phyloP scores from a whole-genome alignment of 805 yeast species.

The Blastobotrys robertii region DNA sequence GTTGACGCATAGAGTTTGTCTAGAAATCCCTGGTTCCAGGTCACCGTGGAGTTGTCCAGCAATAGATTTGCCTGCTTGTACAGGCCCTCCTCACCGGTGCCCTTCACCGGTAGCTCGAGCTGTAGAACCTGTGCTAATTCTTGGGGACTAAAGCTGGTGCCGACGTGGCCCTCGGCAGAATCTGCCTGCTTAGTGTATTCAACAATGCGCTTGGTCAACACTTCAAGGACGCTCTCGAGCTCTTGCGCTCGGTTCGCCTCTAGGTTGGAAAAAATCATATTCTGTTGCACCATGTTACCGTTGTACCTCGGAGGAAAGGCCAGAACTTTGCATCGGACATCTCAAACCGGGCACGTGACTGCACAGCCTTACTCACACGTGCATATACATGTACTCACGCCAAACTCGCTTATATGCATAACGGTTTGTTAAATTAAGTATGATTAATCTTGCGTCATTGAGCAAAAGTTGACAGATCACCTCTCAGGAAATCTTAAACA shows the following conservation, averaged over 20 bases:
- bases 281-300: too few relatives aligned
- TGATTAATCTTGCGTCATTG: too few relatives aligned
- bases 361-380: too few relatives aligned
- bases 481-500: too few relatives aligned
- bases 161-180: conserved; percentile 33
- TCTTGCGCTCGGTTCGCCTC: conserved; percentile 48
- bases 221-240: conserved; percentile 42
- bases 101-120: conserved; percentile 30
- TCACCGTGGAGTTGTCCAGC: conserved; percentile 59
- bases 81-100: conserved; percentile 37
- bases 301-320: too few relatives aligned
- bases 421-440: too few relatives aligned
- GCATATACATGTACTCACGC: too few relatives aligned
- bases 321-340: too few relatives aligned
- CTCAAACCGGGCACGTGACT: too few relatives aligned
- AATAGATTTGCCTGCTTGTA: conserved; percentile 44
- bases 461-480: too few relatives aligned
- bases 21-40: conserved; percentile 81
- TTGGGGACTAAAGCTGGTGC: conserved; percentile 36
- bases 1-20: conserved; percentile 82
- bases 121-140: conserved; percentile 32
- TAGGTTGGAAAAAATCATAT: conserved; percentile 15
- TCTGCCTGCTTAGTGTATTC: conserved; percentile 44
- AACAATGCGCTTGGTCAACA: conserved; percentile 43
- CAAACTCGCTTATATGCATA: too few relatives aligned